These are phyloP conservation scores for Stachybotrys chartarum DNA, from an alignment of 2,329 filamentous ascomycete genomes.

Conservation along the genomic window DNA sequence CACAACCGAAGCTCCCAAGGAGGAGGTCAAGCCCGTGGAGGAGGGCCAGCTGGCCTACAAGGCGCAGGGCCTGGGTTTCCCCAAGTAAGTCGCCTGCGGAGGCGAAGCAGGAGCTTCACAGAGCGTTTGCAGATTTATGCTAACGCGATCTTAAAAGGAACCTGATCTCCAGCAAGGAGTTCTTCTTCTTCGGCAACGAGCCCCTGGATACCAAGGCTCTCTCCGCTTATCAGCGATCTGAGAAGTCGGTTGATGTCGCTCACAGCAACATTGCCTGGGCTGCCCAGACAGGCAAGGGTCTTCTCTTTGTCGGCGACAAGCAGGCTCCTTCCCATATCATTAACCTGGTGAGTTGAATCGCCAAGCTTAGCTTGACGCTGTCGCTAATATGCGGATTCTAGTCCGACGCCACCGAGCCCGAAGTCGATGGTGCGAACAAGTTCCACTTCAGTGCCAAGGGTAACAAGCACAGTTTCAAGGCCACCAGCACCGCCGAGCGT, in stretches of 20 bases:
- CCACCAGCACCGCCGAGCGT: slow-evolving; percentile 64
- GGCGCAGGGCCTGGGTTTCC: slow-evolving; percentile 68
- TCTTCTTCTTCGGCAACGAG: slow-evolving; percentile 79
- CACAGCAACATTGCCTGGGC: slow-evolving; percentile 85
- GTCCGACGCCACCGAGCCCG: slow-evolving; percentile 61
- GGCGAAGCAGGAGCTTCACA: not conserved
- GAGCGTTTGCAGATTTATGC: not conserved
- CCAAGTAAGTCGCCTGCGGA: slow-evolving; percentile 61
- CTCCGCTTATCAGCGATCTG: slow-evolving; percentile 70
- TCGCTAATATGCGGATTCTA: slow-evolving; percentile 17
- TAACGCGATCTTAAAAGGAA: slow-evolving; percentile 46
- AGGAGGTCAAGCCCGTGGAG: slow-evolving; percentile 62
- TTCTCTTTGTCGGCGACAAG: slow-evolving; percentile 89
- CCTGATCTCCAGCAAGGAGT: slow-evolving; percentile 85
- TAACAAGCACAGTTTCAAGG: slow-evolving; percentile 94
- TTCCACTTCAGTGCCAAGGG: slow-evolving; percentile 81
- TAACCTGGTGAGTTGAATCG: slow-evolving; percentile 63
- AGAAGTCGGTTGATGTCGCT: slow-evolving; percentile 71
- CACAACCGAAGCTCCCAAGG: slow-evolving; percentile 33
- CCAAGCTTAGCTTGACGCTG: slow-evolving; percentile 12
- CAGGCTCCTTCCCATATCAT: slow-evolving; percentile 72
- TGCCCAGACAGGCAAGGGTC: slow-evolving; percentile 87
- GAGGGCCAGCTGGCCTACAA: slow-evolving; percentile 88
- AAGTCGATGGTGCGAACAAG: slow-evolving; percentile 68
- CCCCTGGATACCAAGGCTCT: slow-evolving; percentile 69